phyloP scores from a whole-genome alignment of 139 green algal genomes.

The Zygnema cylindricum region DNA sequence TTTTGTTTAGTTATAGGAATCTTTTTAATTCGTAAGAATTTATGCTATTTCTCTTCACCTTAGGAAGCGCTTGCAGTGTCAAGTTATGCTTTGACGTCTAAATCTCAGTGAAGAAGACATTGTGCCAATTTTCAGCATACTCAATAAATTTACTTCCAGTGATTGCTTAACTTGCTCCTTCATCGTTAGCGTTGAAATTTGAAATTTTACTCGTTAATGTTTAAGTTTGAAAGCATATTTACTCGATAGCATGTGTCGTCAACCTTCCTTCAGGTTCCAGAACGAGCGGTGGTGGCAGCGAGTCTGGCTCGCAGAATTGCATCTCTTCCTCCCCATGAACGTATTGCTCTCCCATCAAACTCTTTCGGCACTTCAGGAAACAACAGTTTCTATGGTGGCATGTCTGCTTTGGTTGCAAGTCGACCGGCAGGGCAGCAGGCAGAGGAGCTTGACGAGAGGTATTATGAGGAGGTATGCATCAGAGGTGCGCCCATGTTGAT shows the following conservation, averaged over 20 bases:
- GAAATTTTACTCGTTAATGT: background rate
- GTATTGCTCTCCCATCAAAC: constrained; percentile 12
- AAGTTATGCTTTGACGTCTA: no score
- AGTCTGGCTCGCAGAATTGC: constrained; percentile 15
- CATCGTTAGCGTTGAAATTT: background rate
- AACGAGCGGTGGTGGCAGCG: background rate
- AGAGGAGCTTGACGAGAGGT: constrained; percentile 29
- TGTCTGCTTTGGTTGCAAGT: constrained; percentile 11
- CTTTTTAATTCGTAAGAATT: no score
- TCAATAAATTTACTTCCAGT: background rate
- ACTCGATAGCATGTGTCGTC: background rate
- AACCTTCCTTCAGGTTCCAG: constrained; percentile 25
- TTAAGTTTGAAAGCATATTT: background rate
- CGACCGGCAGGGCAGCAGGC: background rate
- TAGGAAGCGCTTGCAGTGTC: no score
- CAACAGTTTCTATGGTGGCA: background rate
- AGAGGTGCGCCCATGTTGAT: background rate
- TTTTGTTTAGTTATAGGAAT: no score
- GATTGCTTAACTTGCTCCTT: background rate
- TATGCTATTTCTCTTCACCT: no score
- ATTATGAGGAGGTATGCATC: constrained; percentile 24
- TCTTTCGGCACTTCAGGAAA: background rate
- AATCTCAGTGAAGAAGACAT: no score
- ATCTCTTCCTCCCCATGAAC: constrained; percentile 15
- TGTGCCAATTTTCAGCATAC: background rate